Evolutionary conservation across 1,284 basidiomycete species (phyloP).

Genomic region (Sanghuangporus baumii): DNA sequence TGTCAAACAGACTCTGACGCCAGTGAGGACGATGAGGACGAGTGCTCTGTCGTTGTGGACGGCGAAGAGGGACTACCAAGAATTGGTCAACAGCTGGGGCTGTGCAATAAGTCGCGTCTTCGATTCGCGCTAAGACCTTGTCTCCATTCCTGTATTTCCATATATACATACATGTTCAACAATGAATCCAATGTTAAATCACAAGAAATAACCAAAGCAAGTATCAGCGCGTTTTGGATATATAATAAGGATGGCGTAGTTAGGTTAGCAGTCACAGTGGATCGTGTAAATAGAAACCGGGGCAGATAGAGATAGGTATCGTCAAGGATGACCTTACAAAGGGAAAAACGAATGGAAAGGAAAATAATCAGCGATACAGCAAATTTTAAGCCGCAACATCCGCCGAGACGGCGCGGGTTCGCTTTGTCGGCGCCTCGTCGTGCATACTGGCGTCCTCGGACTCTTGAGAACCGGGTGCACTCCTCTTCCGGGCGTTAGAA

Average conservation of each 20-base stretch:
- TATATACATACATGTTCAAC: background rate
- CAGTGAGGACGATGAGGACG: conserved; percentile 1
- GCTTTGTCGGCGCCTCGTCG: conserved; percentile 10
- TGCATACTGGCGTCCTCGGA: background rate
- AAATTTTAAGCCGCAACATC: background rate
- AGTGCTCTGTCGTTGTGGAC: background rate
- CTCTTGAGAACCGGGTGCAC: background rate
- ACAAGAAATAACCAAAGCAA: background rate
- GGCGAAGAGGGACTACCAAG: background rate
- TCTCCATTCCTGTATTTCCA: background rate
- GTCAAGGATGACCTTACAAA: too few relatives aligned
- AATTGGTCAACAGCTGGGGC: background rate
- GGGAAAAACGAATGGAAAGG: too few relatives aligned
- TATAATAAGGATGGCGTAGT: too few relatives aligned
- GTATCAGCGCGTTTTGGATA: background rate
- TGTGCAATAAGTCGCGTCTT: background rate
- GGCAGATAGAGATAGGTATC: too few relatives aligned
- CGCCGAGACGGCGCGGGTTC: background rate
- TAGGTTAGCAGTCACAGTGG: too few relatives aligned
- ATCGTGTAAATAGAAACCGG: too few relatives aligned
- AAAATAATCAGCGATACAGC: background rate
- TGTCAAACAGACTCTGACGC: background rate
- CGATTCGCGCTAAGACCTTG: background rate
- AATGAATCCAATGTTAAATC: background rate
- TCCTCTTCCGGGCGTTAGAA: conserved; percentile 1